Base-by-base conservation (phyloP, 495 filamentous ascomycete species). In the Aspergillus hancockii region DNA sequence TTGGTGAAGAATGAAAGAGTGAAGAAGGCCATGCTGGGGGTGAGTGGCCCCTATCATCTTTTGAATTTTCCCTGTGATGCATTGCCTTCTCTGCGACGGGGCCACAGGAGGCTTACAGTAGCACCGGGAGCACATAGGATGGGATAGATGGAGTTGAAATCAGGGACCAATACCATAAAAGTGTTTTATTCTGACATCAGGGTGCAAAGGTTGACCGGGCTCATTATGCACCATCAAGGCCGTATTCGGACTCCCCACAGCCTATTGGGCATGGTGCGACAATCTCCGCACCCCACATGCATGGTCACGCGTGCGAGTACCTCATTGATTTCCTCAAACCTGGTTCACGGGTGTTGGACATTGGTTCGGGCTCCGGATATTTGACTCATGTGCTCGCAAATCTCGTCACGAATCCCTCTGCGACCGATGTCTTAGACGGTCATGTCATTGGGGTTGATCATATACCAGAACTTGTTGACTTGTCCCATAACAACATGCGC, bases 251-350 rank as follows among this genome's bases (percentile, higher is more conserved):
- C 81, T 90, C 87, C 23, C 94, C 94, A 9, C 93, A 98, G 72
- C 67, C 83, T 56, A 98, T 98, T 74, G 93, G 95, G 53, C 85
- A 90, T 71, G 63, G 71, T 16, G 94, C 94, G 53, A 98, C 95
- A 53, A 98, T 98, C 64, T 93, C 89, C 30, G 94, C 94, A 21
- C 94, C 94, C 18, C 94, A 98, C 80, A 98, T 98, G 91, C 94
- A 98, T 76, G 93, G 90, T 68, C 80, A 86, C 34, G 89, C 89
- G 34, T 81, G 83, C 52, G 87, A 91, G 71, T 80, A 85, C 25
- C 79, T 91, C 1, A 81, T 91, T 16, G 83, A 82, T 47, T 86
- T 72, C 72, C 81, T 88, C 21, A 59, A 75, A 41, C 75, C 78
- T 0, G 78, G 75, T 23, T 71, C 81, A 3, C 73, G 77, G 12